Base-by-base conservation (phyloP, 1,284 basidiomycete species). In the Neotropicomus parvogracilis region DNA sequence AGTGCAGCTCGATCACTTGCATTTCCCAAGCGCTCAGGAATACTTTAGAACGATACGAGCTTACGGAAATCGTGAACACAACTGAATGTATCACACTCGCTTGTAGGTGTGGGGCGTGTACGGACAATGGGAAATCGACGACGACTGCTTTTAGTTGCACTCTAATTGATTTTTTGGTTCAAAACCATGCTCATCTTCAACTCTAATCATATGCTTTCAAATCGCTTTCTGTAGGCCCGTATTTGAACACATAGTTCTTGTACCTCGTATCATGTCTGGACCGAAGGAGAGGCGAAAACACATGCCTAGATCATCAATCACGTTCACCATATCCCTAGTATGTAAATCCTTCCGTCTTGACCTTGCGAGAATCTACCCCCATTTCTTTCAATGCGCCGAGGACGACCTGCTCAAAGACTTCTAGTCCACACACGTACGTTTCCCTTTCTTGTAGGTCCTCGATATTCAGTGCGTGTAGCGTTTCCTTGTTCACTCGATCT, bases 81-180 rank as follows among this genome's bases (percentile, higher is more conserved):
- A 42, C 35, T 47, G 17, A 53, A 17, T 24, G 24, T 4, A n/a
- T 13, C 13, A n/a, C 2, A 13, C 38, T 4, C 4, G 10, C 20
- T 13, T 40, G 16, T 28, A 62, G 60, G 5, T 40, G 0, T 47
- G 17, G 24, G 61, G 65, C 1, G 40, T 51, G 4, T 63, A 60
- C 13, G 60, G 64, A 7, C 62, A 50, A 10, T 63, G 64, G 61
- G 57, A 65, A 9, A 39, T 63, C 2, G 52, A 66, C 6, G 56
- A 63, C 6, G 17, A 9, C 9, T 34, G 7, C 3, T 19, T 8
- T n/a, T 12, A 8, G 7, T 12, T 17, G 5, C 16, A 17, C 26
- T 2, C 5, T 8, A 5, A n/a, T 7, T 6, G n/a, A n/a, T n/a
- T n/a, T n/a, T n/a, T n/a, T n/a, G 5, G 6, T 28, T 26, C 16